A percentile compares a stretch with the other conserved stretches of the same genome.
Conservation (phyloP, 176 grass and related monocot genomes). For the Paspalum vaginatum region DNA sequence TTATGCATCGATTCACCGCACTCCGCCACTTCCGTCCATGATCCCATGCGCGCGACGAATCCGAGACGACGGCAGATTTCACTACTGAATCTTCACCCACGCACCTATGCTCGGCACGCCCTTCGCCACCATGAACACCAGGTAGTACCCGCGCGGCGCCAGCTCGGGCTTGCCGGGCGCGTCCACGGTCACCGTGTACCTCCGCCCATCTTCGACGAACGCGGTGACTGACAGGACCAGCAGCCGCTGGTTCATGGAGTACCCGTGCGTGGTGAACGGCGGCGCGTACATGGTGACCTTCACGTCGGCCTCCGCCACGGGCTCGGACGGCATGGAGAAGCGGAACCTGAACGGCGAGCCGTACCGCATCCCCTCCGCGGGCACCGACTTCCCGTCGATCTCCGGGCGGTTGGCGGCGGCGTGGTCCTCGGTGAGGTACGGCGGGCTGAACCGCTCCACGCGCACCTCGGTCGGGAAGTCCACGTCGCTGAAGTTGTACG, state of each 20-base stretch:
- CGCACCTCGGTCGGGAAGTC: slow-evolving; percentile 83
- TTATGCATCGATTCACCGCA: neutral
- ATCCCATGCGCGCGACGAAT: neutral
- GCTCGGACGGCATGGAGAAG: slow-evolving; percentile 32
- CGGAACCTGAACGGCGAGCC: slow-evolving; percentile 45
- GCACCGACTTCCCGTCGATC: slow-evolving; percentile 42
- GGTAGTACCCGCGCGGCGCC: slow-evolving; percentile 75
- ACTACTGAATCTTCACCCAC: slow-evolving; percentile 62
- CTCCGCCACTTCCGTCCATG: neutral
- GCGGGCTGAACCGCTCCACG: slow-evolving; percentile 74
- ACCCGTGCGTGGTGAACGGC: slow-evolving; percentile 83
- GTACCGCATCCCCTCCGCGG: slow-evolving; percentile 55
- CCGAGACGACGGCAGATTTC: neutral
- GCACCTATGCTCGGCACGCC: slow-evolving; percentile 58
- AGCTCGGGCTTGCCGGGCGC: slow-evolving; percentile 56
- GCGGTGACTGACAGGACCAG: slow-evolving; percentile 54
- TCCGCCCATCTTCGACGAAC: slow-evolving; percentile 24
- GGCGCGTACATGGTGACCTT: slow-evolving; percentile 86
- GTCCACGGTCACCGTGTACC: slow-evolving; percentile 41
- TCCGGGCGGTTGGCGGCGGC: slow-evolving; percentile 27
- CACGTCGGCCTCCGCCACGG: slow-evolving; percentile 39
- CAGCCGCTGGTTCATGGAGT: slow-evolving; percentile 88
- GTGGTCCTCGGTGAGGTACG: slow-evolving; percentile 54
- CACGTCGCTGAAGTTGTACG: slow-evolving; percentile 68
- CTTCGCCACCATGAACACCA: slow-evolving; percentile 58